Evolutionary conservation across 257 asterid genomes (phyloP), one percentile per base, ranked within the genome.

Genomic region (Gentiana dahurica): DNA sequence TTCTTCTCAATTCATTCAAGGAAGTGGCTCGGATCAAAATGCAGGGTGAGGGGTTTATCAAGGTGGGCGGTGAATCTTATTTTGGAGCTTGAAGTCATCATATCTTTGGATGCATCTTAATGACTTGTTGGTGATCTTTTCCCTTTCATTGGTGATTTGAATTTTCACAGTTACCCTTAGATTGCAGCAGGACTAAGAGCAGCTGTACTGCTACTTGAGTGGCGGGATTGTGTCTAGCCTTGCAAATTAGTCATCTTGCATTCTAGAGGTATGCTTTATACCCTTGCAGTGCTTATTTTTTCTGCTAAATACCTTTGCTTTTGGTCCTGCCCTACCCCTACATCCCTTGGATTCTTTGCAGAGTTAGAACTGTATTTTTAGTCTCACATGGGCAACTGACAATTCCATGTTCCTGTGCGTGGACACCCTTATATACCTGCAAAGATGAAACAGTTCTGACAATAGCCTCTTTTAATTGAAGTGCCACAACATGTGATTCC

Each of bases 171-270:
- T 77, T 87, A 71, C 80, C 87, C 74, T 76, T 84, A 79, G 96
- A 84, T 84, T 87, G 94, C 98, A 87, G 98, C 96, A 90, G 95
- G 96, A 84, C 96, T 84, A 82, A 86, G 85, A 83, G 79, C 83
- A 81, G 87, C 85, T 68, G 82, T 80, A 84, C 86, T 80, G 98
- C 96, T 86, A 86, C 87, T 78, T 64, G 74, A 80, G 82, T 84
- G 94, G 95, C 81, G 79, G 91, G 88, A 95, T 84, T 83, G 67
- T 74, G 84, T 90, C 95, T 90, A 75, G 95, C 98, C 95, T 90
- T 82, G 95, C 95, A 90, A 90, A 75, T 81, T 71, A 76, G 80
- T 78, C 68, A 60, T 73, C 79, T 81, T 83, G 97, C 95, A 85
- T 85, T 85, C 95, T 83, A 78, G 87, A 83, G 97, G 97, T 89